Evolutionary conservation across 2,329 filamentous ascomycete species (phyloP), one percentile per base, ranked within the genome.

Genomic region (Colletotrichum salicis): DNA sequence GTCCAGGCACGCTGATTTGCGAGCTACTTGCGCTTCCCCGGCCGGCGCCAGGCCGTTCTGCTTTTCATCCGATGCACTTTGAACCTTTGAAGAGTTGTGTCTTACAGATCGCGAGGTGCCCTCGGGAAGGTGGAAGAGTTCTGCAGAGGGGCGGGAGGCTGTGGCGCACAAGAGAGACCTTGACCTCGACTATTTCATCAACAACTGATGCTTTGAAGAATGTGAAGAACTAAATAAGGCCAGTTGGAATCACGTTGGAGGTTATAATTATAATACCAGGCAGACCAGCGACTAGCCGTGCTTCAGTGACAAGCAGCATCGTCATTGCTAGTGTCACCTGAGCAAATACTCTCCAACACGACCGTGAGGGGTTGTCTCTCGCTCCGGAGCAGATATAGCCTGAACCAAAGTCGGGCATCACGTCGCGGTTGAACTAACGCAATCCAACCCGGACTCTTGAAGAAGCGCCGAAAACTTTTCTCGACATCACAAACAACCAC

Each of bases 321-420:
- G 57, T 60, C 57, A 60, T 45, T 41, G 57, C 24, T 45, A 60
- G 57, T 33, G 57, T 45, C 57, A 45, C 35, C 57, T n/a, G 57
- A 35, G 29, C 31, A 35, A 13, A 3, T 22, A 58, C 8, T 58
- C 31, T 35, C 55, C 55, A 58, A 58, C 19, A n/a, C 3, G 55
- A 22, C 11, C 15, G 24, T 41, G 35, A 60, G 35, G 57, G 57
- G 57, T 29, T 31, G 3, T 60, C n/a, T 22, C 22, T 60, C 35
- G 5, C 45, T 24, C 22, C 57, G 37, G 35, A 35, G 57, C 57
- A 45, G 57, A 59, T 41, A 37, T 37, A 37, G 31, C 29, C 31
- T 35, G 31, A 13, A 24, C 55, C 19, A 57, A n/a, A 22, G 19
- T 27, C 27, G 27, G 10, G 5, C 55, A 13, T 37, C 55, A n/a